A percentile compares a stretch with the other conserved stretches of the same genome.
Evolutionary conservation across 2,329 filamentous ascomycete species (phyloP).

Genomic region (Karstenula rhodostoma): DNA sequence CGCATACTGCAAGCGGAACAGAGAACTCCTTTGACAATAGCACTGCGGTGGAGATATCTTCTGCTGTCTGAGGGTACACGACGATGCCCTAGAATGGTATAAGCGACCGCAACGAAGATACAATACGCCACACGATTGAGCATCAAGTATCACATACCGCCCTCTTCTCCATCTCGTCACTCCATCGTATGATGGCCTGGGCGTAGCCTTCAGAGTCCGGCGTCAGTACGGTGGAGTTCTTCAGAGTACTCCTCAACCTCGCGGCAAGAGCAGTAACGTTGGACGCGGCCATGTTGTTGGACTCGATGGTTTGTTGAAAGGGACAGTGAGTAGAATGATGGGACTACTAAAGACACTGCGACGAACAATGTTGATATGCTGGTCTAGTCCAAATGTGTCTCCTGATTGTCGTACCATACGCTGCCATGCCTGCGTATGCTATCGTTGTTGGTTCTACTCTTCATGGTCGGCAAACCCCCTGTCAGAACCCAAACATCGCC

Average conservation of each 20-base stretch:
- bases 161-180: conserved; percentile 23
- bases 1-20: conserved; percentile 2
- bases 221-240: conserved; percentile 20
- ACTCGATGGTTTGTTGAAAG: not conserved
- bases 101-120: not conserved
- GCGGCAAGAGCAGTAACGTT: conserved; percentile 6
- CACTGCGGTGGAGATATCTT: conserved; percentile 4
- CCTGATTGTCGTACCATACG: not conserved
- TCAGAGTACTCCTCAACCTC: conserved; percentile 18
- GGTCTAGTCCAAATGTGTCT: not conserved
- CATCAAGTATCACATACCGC: conserved; percentile 19
- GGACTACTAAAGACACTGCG: not conserved
- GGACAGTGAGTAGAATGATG: not conserved
- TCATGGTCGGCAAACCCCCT: not conserved
- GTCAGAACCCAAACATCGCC: not conserved
- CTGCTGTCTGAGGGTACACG: conserved; percentile 4
- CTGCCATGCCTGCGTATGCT: not conserved
- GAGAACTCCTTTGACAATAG: conserved; percentile 3
- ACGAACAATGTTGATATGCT: conserved; percentile 6
- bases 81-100: not conserved
- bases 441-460: not conserved
- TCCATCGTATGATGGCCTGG: conserved; percentile 28
- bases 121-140: not conserved
- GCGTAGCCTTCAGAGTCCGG: conserved; percentile 24
- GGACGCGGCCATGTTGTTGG: not conserved